Evolutionary conservation across 441 rosid species (phyloP).

Genomic region (Gossypium gossypioides): DNA sequence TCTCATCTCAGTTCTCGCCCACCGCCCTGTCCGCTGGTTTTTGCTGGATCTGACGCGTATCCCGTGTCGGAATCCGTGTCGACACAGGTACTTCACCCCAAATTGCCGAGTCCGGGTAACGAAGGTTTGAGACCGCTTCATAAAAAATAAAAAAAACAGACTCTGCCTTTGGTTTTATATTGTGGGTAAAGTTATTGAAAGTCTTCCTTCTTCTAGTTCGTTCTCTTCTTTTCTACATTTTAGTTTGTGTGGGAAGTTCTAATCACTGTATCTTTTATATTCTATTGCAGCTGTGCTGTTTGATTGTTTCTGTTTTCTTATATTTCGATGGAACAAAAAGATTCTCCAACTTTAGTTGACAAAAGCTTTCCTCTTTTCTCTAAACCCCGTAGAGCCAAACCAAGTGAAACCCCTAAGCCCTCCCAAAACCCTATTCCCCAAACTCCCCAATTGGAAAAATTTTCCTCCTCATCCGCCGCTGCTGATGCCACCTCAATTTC

Average conservation of each 20-base stretch:
- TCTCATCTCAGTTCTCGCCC: too few species aligned
- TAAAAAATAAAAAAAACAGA: not conserved
- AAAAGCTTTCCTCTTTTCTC: constrained; percentile 56
- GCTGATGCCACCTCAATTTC: not conserved
- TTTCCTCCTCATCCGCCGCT: constrained; percentile 18
- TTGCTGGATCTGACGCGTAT: too few species aligned
- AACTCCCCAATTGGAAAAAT: constrained; percentile 33
- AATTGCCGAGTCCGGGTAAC: too few species aligned
- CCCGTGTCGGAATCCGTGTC: too few species aligned
- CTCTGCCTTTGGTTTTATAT: not conserved
- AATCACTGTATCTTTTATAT: too few species aligned
- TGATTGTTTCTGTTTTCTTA: too few species aligned
- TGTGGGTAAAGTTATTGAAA: not conserved
- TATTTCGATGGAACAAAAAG: not conserved
- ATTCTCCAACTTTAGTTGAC: constrained; percentile 17
- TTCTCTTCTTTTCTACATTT: not conserved
- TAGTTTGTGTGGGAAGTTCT: too few species aligned
- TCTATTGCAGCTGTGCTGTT: too few species aligned
- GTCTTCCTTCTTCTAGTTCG: not conserved
- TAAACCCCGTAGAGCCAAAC: constrained; percentile 28
- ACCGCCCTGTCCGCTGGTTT: too few species aligned
- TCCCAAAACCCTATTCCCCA: constrained; percentile 17
- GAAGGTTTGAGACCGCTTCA: too few species aligned
- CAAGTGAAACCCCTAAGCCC: constrained; percentile 6
- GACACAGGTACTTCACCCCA: too few species aligned